phyloP scores from a whole-genome alignment of 495 filamentous ascomycete genomes.

The Hypoxylon fuscum region DNA sequence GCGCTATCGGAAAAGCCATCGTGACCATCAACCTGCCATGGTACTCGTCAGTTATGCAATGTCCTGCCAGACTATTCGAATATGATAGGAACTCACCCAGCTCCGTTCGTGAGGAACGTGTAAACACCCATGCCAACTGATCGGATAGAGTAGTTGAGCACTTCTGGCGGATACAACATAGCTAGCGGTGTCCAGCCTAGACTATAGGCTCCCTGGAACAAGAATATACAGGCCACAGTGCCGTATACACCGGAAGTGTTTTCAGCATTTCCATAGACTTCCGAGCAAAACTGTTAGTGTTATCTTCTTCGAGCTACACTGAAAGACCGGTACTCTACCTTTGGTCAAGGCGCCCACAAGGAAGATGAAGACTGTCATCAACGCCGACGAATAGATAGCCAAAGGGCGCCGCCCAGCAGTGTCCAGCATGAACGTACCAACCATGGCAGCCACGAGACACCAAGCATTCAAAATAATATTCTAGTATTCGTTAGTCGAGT shows the following conservation, averaged over 20 bases:
- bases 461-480: constrained; percentile 10
- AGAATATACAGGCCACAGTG: constrained; percentile 27
- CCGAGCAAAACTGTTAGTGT: not conserved
- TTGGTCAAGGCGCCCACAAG: constrained; percentile 4
- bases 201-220: constrained; percentile 54
- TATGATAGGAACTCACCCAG: constrained; percentile 24
- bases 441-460: not conserved
- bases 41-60: constrained; percentile 3
- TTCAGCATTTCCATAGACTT: constrained; percentile 2
- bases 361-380: constrained; percentile 11
- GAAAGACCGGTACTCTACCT: constrained; percentile 3
- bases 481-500: constrained; percentile 3
- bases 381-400: constrained; percentile 4
- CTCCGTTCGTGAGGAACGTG: constrained; percentile 43
- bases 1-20: constrained; percentile 55
- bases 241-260: constrained; percentile 27
- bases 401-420: not conserved
- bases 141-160: constrained; percentile 41
- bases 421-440: not conserved
- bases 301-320: not conserved
- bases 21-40: constrained; percentile 45
- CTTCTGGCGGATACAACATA: constrained; percentile 55
- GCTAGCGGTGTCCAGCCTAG: constrained; percentile 53
- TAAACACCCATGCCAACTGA: constrained; percentile 30
- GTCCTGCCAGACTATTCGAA: not conserved